Percentiles rank a stretch among this genome's conserved stretches.
These are phyloP conservation scores for Fusarium sp. DNA, from an alignment of 2,329 filamentous ascomycete genomes.

Conservation along the genomic window DNA sequence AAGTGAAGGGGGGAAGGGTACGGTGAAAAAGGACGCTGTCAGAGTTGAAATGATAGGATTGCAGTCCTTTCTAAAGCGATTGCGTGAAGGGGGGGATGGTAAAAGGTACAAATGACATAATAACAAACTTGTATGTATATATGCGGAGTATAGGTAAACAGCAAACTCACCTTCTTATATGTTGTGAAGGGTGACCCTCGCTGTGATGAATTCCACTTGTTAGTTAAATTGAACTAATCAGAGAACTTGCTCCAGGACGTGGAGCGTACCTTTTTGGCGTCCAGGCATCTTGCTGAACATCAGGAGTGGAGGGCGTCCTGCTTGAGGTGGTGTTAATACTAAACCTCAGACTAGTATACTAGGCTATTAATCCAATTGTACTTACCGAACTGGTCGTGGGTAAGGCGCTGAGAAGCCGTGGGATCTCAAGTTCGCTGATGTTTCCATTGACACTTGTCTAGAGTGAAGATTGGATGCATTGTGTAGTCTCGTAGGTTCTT, in stretches of 20 bases:
- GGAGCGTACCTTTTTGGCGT: constrained; percentile 36
- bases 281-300: constrained; percentile 38
- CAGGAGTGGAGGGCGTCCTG: constrained; percentile 39
- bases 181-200: constrained; percentile 35
- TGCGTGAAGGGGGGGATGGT: neutral
- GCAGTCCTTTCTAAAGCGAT: no score
- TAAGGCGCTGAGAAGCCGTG: constrained; percentile 32
- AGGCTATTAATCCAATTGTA: neutral
- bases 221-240: neutral
- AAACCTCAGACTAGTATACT: neutral
- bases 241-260: neutral
- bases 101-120: no score
- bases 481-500: constrained; percentile 29
- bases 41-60: no score
- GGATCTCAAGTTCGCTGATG: constrained; percentile 29
- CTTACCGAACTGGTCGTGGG: constrained; percentile 44
- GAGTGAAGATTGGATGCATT: constrained; percentile 41
- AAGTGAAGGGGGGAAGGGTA: neutral
- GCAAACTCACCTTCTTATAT: constrained; percentile 37
- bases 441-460: constrained; percentile 49
- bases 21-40: no score
- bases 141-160: neutral
- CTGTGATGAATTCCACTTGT: constrained; percentile 22
- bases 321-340: constrained; percentile 28
- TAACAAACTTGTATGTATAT: neutral